phyloP scores from a whole-genome alignment of 495 filamentous ascomycete genomes.

The Neurospora sp. region DNA sequence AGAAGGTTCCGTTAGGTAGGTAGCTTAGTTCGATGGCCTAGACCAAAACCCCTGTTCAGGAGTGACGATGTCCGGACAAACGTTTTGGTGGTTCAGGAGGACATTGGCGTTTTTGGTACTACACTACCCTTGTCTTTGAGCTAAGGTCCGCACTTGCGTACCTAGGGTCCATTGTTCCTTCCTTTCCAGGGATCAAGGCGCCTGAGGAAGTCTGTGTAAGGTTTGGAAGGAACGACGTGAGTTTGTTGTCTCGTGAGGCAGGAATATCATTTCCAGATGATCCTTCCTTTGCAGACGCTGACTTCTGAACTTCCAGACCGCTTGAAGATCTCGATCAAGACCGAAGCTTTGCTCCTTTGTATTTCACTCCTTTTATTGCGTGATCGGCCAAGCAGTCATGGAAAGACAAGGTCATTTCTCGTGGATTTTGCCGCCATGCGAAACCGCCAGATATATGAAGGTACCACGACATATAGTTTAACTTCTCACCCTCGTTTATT shows the following conservation, averaged over 20 bases:
- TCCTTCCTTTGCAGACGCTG: neutral
- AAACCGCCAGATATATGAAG: neutral
- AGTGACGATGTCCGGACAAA: neutral
- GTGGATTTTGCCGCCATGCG: neutral
- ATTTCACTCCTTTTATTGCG: neutral
- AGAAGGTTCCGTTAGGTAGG: neutral
- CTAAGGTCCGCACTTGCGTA: neutral
- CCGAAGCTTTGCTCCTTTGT: neutral
- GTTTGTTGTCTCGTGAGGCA: neutral
- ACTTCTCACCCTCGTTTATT: neutral
- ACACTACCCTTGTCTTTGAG: neutral
- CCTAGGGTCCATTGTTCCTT: neutral
- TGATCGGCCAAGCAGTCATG: neutral
- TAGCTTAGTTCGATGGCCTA: neutral
- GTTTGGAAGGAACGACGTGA: neutral
- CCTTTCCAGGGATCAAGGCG: neutral
- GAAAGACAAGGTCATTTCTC: neutral
- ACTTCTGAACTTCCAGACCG: neutral
- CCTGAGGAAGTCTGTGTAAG: neutral
- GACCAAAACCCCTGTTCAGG: neutral
- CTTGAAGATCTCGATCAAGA: neutral
- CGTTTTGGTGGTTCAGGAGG: neutral
- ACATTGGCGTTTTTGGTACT: neutral
- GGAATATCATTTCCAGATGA: neutral
- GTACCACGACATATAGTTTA: neutral